phyloP scores from a whole-genome alignment of 495 filamentous ascomycete genomes.

The Extremus antarcticus region DNA sequence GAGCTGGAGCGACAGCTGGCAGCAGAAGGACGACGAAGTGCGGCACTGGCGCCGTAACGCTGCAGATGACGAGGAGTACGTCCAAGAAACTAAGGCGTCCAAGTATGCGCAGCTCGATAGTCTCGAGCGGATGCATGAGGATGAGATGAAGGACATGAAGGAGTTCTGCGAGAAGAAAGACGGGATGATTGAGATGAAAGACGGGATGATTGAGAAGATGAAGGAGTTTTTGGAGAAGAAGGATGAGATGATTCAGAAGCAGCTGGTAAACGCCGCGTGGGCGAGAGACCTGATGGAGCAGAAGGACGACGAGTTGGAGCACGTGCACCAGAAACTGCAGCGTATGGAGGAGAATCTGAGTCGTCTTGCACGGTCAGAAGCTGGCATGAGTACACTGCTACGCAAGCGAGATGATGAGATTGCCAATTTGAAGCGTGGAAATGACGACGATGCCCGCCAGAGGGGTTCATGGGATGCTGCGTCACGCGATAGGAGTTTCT shows the following conservation, averaged over 20 bases:
- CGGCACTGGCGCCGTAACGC: background rate
- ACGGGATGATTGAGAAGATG: conserved; percentile 7
- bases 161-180: conserved; percentile 19
- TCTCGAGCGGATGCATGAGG: background rate
- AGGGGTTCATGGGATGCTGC: too few relatives aligned
- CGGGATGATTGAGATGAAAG: conserved; percentile 5
- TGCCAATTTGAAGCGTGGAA: background rate
- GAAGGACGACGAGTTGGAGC: background rate
- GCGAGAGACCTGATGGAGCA: background rate
- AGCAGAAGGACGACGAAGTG: background rate
- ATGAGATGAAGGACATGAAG: conserved; percentile 5
- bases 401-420: background rate
- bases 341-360: background rate
- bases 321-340: background rate
- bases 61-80: conserved; percentile 1
- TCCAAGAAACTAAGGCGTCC: background rate
- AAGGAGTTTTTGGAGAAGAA: background rate
- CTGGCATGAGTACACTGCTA: background rate
- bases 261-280: background rate
- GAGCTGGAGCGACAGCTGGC: background rate
- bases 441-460: too few relatives aligned
- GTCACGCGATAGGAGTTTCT: too few relatives aligned
- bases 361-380: background rate
- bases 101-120: conserved; percentile 7
- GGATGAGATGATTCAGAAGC: background rate